Percentiles rank a stretch among this genome's conserved stretches.
Evolutionary conservation across 2,329 filamentous ascomycete genomes (phyloP).

Genomic region (Hypoxylon sp.): DNA sequence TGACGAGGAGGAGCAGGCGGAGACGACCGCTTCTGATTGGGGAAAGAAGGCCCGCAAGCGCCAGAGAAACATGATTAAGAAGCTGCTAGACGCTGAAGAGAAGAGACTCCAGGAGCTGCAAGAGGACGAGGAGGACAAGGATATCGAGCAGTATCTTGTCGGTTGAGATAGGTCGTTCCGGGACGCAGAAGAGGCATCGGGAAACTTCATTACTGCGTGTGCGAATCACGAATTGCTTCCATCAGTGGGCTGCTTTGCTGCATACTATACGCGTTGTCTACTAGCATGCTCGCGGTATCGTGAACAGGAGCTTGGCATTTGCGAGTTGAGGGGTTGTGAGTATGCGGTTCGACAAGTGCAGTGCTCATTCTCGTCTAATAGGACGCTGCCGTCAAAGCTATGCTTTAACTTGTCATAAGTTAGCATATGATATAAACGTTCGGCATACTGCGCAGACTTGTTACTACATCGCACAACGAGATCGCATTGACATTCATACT

Average conservation of each 20-base stretch:
- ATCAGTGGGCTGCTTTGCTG: conserved; percentile 1
- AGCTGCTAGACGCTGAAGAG: conserved; percentile 75
- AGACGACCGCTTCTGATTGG: conserved; percentile 71
- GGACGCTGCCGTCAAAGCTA: neutral
- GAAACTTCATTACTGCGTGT: conserved; percentile 1
- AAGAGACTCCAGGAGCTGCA: conserved; percentile 67
- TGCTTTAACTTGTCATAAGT: neutral
- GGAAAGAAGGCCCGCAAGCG: conserved; percentile 78
- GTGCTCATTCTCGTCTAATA: conserved; percentile 2
- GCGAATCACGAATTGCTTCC: neutral
- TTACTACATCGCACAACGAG: neutral
- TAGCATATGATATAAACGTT: conserved; percentile 8
- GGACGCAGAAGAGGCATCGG: neutral
- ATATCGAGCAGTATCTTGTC: conserved; percentile 78
- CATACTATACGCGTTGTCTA: neutral
- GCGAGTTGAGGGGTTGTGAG: neutral
- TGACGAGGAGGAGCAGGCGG: conserved; percentile 64
- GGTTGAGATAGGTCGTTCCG: conserved; percentile 32
- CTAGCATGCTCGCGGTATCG: neutral
- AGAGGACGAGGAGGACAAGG: conserved; percentile 79
- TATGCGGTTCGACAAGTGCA: neutral
- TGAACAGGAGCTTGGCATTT: conserved; percentile 3
- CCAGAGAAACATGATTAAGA: conserved; percentile 76
- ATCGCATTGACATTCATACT: neutral
- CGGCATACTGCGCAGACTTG: neutral